Conservation (phyloP, 2,329 filamentous ascomycete species). For the Microdochium nivale region DNA sequence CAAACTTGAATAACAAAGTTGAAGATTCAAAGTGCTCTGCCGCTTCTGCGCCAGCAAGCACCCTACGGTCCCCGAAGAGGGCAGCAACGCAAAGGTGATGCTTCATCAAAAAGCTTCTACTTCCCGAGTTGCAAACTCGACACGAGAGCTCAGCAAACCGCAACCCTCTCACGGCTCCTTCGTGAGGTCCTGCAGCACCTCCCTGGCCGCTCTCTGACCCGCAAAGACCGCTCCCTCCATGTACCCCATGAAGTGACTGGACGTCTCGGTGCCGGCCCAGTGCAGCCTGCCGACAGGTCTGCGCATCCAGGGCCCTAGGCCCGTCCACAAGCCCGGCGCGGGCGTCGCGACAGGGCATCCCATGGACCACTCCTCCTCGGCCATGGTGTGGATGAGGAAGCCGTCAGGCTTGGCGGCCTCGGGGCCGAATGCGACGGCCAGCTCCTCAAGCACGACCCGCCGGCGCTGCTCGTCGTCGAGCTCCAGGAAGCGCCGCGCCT, state of each 20-base stretch:
- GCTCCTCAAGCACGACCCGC: slow-evolving; percentile 1
- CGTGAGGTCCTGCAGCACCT: not conserved
- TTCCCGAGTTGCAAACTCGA: no score
- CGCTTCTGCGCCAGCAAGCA: no score
- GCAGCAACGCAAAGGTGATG: no score
- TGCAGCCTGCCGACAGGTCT: slow-evolving; percentile 6
- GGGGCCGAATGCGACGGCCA: slow-evolving; percentile 5
- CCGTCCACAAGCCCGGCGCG: slow-evolving; percentile 7
- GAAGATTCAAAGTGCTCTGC: no score
- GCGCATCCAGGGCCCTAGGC: slow-evolving; percentile 6
- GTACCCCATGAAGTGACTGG: slow-evolving; percentile 5
- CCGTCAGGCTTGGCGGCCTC: slow-evolving; percentile 8
- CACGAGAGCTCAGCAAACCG: no score
- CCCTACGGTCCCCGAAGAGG: no score
- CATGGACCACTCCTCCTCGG: slow-evolving; percentile 7
- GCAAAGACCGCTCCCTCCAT: slow-evolving; percentile 6
- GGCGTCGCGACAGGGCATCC: slow-evolving; percentile 7
- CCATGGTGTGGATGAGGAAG: slow-evolving; percentile 7
- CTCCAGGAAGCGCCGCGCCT: not conserved
- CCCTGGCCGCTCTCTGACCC: not conserved
- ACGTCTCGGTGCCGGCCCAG: slow-evolving; percentile 7
- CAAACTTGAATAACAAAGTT: no score
- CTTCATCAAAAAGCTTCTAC: no score
- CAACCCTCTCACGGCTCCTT: not conserved
- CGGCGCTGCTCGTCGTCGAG: not conserved